Conservation (phyloP, 805 yeast genomes). For the Cyberlindnera xishuangbannaensis region DNA sequence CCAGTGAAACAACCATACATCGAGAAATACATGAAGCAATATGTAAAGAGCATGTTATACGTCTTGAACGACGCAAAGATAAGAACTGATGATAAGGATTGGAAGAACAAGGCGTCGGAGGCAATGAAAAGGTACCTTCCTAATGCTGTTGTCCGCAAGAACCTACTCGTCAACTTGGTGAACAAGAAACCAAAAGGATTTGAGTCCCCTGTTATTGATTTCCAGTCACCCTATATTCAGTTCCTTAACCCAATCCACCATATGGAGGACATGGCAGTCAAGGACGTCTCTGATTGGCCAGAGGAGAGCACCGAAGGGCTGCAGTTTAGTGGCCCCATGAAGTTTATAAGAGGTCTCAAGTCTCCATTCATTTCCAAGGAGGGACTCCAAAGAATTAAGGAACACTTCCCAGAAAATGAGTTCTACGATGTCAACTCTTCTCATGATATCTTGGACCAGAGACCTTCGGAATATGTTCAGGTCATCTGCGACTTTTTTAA, state of each 20-base stretch:
- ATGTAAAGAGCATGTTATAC: slow-evolving; percentile 56
- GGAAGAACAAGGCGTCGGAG: slow-evolving; percentile 87
- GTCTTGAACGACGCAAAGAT: slow-evolving; percentile 60
- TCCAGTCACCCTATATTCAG: slow-evolving; percentile 22
- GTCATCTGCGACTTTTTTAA: slow-evolving; percentile 26
- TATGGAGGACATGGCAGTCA: slow-evolving; percentile 24
- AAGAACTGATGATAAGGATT: slow-evolving; percentile 23
- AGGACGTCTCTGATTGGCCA: slow-evolving; percentile 32
- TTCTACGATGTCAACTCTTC: slow-evolving; percentile 22
- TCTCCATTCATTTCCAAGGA: slow-evolving; percentile 23
- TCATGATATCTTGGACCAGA: slow-evolving; percentile 37
- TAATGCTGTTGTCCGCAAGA: slow-evolving; percentile 41
- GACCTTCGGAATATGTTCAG: slow-evolving; percentile 29
- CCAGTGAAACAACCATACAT: slow-evolving; percentile 35
- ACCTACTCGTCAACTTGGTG: slow-evolving; percentile 34
- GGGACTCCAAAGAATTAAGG: slow-evolving; percentile 17
- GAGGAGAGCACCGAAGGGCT: slow-evolving; percentile 17
- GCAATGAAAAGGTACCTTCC: slow-evolving; percentile 93
- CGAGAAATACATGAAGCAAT: slow-evolving; percentile 29
- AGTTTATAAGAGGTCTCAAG: slow-evolving; percentile 23
- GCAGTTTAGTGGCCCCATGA: slow-evolving; percentile 18
- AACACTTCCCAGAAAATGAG: slow-evolving; percentile 24
- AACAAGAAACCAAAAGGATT: slow-evolving; percentile 25
- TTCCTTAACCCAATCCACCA: slow-evolving; percentile 31
- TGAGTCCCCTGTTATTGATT: slow-evolving; percentile 24